Evolutionary conservation across 495 filamentous ascomycete species (phyloP).

Genomic region (Hypoxylon subgilvum): DNA sequence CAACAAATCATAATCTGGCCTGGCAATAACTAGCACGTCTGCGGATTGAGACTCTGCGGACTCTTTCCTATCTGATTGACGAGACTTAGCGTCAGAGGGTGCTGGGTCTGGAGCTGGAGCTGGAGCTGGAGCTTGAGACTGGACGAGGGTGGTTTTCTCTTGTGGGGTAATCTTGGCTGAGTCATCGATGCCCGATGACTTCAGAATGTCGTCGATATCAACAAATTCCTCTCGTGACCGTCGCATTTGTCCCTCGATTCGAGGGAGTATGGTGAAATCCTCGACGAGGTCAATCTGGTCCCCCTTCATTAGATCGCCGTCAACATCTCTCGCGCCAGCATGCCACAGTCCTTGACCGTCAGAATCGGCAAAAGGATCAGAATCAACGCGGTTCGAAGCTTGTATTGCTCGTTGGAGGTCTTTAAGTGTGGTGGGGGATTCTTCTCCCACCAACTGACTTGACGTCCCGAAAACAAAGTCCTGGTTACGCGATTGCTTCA

Average conservation of each 20-base stretch:
- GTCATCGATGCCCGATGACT: slow-evolving; percentile 19
- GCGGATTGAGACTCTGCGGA: neutral
- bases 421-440: slow-evolving; percentile 70
- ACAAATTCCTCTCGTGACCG: slow-evolving; percentile 33
- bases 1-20: slow-evolving; percentile 67
- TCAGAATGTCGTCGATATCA: slow-evolving; percentile 49
- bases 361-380: slow-evolving; percentile 48
- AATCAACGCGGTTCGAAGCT: slow-evolving; percentile 59
- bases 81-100: slow-evolving; percentile 29
- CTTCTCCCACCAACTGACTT: slow-evolving; percentile 81
- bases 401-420: slow-evolving; percentile 74
- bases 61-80: neutral
- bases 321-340: slow-evolving; percentile 67
- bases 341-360: slow-evolving; percentile 63
- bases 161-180: neutral
- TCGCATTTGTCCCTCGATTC: neutral
- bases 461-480: slow-evolving; percentile 91
- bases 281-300: slow-evolving; percentile 64
- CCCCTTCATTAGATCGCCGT: slow-evolving; percentile 64
- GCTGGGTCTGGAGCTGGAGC: too few relatives aligned
- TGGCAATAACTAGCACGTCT: slow-evolving; percentile 41
- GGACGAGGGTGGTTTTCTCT: slow-evolving; percentile 9
- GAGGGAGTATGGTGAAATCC: neutral
- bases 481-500: slow-evolving; percentile 70
- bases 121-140: slow-evolving; percentile 10